phyloP scores from a whole-genome alignment of 768 basidiomycete genomes.

The Rhodotorula taiwanensis region DNA sequence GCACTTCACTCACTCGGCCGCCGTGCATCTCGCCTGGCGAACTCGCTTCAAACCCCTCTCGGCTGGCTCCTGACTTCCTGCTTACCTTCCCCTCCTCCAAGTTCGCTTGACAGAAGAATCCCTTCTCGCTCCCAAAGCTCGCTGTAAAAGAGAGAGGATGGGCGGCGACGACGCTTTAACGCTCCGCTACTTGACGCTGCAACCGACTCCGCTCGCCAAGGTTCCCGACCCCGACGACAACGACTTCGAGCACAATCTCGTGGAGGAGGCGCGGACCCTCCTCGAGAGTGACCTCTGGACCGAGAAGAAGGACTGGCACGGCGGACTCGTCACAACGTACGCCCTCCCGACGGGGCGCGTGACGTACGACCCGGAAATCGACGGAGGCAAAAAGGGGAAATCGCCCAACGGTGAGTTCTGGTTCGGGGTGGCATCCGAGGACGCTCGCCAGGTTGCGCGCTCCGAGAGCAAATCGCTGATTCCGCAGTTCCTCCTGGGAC shows the following conservation, averaged over 20 bases:
- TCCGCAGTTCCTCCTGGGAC: too few relatives aligned
- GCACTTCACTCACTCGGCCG: too few relatives aligned
- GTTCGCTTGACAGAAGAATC: too few relatives aligned
- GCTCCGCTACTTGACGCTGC: constrained; percentile 17
- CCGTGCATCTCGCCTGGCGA: too few relatives aligned
- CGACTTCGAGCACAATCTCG: background rate
- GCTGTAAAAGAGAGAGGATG: too few relatives aligned
- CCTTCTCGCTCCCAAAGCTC: too few relatives aligned
- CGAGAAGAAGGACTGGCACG: constrained; percentile 17
- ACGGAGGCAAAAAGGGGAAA: background rate
- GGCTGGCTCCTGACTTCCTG: too few relatives aligned
- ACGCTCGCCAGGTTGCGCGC: too few relatives aligned
- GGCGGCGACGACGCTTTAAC: background rate
- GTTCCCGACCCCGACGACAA: constrained; percentile 1
- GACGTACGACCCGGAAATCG: background rate
- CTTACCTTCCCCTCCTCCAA: too few relatives aligned
- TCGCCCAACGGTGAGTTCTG: constrained; percentile 14
- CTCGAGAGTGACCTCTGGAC: constrained; percentile 13
- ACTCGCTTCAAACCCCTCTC: too few relatives aligned
- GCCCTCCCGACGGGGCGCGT: constrained; percentile 4
- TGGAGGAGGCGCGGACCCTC: constrained; percentile 1
- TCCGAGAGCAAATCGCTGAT: too few relatives aligned
- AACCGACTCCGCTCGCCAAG: constrained; percentile 6
- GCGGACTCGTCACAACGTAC: constrained; percentile 21
- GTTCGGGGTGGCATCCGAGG: too few relatives aligned